Percentiles rank a stretch among this genome's conserved stretches.
These are phyloP conservation scores for Nakazawaea pomicola DNA, from an alignment of 805 yeast species.

Conservation along the genomic window DNA sequence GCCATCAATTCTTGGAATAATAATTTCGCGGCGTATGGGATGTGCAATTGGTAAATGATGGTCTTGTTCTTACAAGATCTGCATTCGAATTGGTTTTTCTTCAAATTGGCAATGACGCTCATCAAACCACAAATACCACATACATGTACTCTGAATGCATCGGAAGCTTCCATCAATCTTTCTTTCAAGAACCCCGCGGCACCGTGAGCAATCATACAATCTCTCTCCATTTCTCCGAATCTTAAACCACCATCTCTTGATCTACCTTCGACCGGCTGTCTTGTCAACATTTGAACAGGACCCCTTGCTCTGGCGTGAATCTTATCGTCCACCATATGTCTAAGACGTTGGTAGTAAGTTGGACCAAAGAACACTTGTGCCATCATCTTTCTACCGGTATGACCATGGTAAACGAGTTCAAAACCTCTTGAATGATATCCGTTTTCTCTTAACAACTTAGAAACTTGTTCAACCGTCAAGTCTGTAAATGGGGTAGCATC, in stretches of 20 bases:
- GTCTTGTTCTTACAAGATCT: slow-evolving; percentile 98
- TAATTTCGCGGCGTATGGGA: slow-evolving; percentile 97
- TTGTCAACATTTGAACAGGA: slow-evolving; percentile 93
- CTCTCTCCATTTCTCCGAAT: slow-evolving; percentile 99
- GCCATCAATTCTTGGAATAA: slow-evolving; percentile 99
- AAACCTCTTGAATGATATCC: slow-evolving; percentile 98
- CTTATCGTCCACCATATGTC: slow-evolving; percentile 99
- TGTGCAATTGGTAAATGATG: slow-evolving; percentile 93
- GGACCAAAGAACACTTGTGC: slow-evolving; percentile 99
- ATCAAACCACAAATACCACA: slow-evolving; percentile 98
- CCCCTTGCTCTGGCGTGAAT: slow-evolving; percentile 99
- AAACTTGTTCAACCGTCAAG: slow-evolving; percentile 96
- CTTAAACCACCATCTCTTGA: slow-evolving; percentile 99
- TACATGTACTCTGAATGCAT: slow-evolving; percentile 95
- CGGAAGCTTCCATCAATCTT: slow-evolving; percentile 98
- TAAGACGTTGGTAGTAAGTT: slow-evolving; percentile 95
- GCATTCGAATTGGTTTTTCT: slow-evolving; percentile 97
- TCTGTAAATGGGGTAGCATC: slow-evolving; percentile 99
- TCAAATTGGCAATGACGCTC: slow-evolving; percentile 95
- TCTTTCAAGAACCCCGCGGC: slow-evolving; percentile 98
- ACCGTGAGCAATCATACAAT: slow-evolving; percentile 99
- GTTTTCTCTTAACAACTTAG: slow-evolving; percentile 85
- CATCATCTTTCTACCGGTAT: slow-evolving; percentile 96
- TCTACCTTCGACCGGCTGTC: slow-evolving; percentile 99
- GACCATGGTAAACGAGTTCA: slow-evolving; percentile 98